Evolutionary conservation across 305 asterid species (phyloP).

Genomic region (Fraxinus floribunda): DNA sequence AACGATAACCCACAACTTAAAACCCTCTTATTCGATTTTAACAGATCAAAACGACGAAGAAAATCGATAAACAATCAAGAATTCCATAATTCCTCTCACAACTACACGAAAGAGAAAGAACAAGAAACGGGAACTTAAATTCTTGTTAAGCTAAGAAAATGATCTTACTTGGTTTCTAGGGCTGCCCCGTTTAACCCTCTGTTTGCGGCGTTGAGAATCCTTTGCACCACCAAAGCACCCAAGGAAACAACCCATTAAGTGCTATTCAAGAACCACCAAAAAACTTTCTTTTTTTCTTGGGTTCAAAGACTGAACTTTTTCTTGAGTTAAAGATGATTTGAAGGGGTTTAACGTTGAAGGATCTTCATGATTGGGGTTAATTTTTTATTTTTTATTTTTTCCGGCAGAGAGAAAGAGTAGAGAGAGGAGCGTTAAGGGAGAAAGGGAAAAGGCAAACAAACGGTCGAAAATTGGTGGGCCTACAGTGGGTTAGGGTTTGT

Average conservation of each 20-base stretch:
- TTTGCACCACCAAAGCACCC: constrained; percentile 45
- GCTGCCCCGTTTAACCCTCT: constrained; percentile 31
- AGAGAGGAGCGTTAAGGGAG: constrained; percentile 12
- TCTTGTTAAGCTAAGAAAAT: constrained; percentile 9
- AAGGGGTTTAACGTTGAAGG: constrained; percentile 1
- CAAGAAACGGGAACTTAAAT: neutral
- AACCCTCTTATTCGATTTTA: neutral
- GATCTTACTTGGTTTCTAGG: constrained; percentile 36
- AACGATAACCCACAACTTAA: neutral
- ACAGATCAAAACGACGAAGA: neutral
- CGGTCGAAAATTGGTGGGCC: constrained; percentile 2
- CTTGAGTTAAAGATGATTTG: neutral
- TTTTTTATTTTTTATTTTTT: neutral
- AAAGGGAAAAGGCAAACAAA: neutral
- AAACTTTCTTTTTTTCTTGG: neutral
- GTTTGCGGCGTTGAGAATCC: constrained; percentile 34
- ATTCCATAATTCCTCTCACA: neutral
- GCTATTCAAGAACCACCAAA: neutral
- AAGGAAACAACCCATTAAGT: constrained; percentile 43
- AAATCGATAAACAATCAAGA: neutral
- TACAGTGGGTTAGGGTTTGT: neutral
- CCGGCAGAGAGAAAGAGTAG: neutral
- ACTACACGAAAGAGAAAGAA: neutral
- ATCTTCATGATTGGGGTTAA: neutral
- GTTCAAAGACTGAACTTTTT: neutral